Conservation (phyloP, 2,329 filamentous ascomycete species). For the Aplosporella prunicola region DNA sequence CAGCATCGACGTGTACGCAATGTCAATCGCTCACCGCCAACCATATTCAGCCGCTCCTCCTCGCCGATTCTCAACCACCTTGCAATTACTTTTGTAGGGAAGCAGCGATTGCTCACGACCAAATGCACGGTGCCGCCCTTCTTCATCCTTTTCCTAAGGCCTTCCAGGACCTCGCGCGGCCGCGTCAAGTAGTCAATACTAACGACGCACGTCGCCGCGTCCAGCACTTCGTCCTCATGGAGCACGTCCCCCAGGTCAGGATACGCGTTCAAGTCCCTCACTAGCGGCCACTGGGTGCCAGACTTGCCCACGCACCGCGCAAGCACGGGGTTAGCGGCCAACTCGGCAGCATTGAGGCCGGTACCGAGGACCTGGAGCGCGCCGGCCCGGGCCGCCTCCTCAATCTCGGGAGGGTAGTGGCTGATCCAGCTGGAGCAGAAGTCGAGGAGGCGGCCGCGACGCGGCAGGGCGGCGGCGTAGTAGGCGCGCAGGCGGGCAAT, state of each 20-base stretch:
- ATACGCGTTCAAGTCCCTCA: constrained; percentile 38
- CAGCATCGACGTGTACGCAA: not conserved
- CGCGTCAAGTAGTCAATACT: constrained; percentile 43
- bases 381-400: constrained; percentile 21
- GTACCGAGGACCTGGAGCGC: constrained; percentile 36
- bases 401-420: constrained; percentile 32
- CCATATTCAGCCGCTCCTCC: constrained; percentile 38
- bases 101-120: constrained; percentile 43
- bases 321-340: constrained; percentile 31
- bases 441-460: constrained; percentile 36
- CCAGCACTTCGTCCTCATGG: constrained; percentile 20
- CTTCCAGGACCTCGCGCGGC: constrained; percentile 37
- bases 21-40: constrained; percentile 23
- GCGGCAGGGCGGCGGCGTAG: constrained; percentile 36
- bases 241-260: constrained; percentile 20
- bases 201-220: constrained; percentile 43
- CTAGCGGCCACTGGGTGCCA: constrained; percentile 19
- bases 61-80: constrained; percentile 40
- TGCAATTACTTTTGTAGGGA: constrained; percentile 43
- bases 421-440: constrained; percentile 43
- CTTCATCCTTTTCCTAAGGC: constrained; percentile 32
- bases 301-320: constrained; percentile 16
- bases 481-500: constrained; percentile 37
- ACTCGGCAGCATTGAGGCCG: constrained; percentile 40
- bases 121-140: constrained; percentile 40